Conservation (phyloP, 768 basidiomycete genomes). For the Lyophyllum shimeji region DNA sequence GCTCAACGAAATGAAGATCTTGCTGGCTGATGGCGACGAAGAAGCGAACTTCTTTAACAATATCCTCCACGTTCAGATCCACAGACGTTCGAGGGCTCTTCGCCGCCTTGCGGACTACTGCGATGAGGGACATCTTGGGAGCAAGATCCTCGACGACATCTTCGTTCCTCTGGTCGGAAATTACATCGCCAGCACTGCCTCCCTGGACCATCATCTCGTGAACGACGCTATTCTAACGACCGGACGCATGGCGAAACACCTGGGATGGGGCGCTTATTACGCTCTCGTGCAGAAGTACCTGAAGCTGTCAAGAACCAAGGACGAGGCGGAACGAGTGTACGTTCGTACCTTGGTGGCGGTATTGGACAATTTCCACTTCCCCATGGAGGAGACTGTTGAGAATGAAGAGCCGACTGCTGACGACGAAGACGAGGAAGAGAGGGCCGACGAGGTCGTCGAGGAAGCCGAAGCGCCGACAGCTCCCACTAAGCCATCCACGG, state of each 20-base stretch:
- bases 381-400: conserved; percentile 62
- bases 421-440: conserved; percentile 27
- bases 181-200: conserved; percentile 62
- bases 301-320: conserved; percentile 64
- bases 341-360: conserved; percentile 83
- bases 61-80: conserved; percentile 89
- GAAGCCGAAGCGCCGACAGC: neutral
- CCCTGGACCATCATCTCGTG: conserved; percentile 81
- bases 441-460: conserved; percentile 8
- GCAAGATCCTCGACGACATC: conserved; percentile 71
- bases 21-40: conserved; percentile 85
- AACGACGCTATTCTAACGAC: conserved; percentile 85
- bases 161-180: conserved; percentile 87
- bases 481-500: neutral
- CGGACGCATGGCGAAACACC: conserved; percentile 72
- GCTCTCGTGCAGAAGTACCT: conserved; percentile 80
- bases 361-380: conserved; percentile 90
- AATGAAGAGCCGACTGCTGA: conserved; percentile 30
- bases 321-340: conserved; percentile 73
- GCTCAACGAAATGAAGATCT: conserved; percentile 76
- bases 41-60: conserved; percentile 98
- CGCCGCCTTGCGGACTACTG: conserved; percentile 81
- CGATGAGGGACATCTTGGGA: conserved; percentile 62
- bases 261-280: conserved; percentile 86
- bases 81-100: conserved; percentile 84